Conservation (phyloP, 768 basidiomycete genomes). For the Lentinula edodes region DNA sequence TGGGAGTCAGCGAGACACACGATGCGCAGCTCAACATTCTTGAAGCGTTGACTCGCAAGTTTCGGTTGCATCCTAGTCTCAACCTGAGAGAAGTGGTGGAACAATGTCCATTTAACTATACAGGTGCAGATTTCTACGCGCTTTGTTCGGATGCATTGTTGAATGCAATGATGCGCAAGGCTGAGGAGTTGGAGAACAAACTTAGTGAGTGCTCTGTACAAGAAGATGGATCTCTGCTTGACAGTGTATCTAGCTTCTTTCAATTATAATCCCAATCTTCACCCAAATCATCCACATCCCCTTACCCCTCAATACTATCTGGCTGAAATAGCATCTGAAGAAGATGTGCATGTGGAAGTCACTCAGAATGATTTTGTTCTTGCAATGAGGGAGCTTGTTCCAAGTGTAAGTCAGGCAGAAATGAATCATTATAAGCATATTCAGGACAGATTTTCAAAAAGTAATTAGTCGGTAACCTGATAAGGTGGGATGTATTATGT, state of each 20-base stretch:
- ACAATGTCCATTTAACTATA: constrained; percentile 86
- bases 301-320: constrained; percentile 90
- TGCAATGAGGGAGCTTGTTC: constrained; percentile 67
- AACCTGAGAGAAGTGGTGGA: constrained; percentile 60
- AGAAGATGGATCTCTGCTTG: not conserved
- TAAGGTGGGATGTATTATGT: not conserved
- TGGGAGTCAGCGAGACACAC: constrained; percentile 87
- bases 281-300: constrained; percentile 48
- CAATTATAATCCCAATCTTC: constrained; percentile 41
- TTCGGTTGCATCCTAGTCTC: constrained; percentile 68
- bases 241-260: constrained; percentile 25
- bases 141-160: constrained; percentile 95
- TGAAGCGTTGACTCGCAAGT: constrained; percentile 88
- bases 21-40: constrained; percentile 82
- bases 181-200: constrained; percentile 67
- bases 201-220: constrained; percentile 45
- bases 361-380: constrained; percentile 66
- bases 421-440: constrained; percentile 79
- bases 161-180: constrained; percentile 89
- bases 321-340: constrained; percentile 65
- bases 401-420: constrained; percentile 81
- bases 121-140: constrained; percentile 98
- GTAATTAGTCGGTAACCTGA: not conserved
- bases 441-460: constrained; percentile 59
- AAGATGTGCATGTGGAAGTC: constrained; percentile 75